These are phyloP conservation scores for Cladosporium austrohemisphaericum DNA, from an alignment of 2,329 filamentous ascomycete species.

Conservation along the genomic window DNA sequence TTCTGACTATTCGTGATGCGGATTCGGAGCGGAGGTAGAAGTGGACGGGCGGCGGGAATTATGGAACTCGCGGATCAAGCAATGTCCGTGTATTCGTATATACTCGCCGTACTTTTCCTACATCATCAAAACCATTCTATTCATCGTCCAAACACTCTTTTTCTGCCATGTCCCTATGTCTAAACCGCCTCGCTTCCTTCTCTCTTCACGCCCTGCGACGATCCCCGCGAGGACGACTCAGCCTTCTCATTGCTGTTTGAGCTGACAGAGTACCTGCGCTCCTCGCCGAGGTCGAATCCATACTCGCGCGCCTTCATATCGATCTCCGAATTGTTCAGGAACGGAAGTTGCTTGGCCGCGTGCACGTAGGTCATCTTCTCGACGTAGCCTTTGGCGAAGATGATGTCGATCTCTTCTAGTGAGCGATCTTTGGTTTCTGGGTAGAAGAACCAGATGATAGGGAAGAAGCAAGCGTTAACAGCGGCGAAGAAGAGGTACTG, in stretches of 20 bases:
- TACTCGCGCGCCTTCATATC: constrained; percentile 33
- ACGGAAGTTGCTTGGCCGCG: constrained; percentile 36
- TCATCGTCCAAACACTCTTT: too few relatives aligned
- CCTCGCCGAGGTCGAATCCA: constrained; percentile 18
- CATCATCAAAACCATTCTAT: too few relatives aligned
- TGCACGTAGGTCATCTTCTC: constrained; percentile 35
- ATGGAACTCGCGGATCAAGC: too few relatives aligned
- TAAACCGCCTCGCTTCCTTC: not conserved
- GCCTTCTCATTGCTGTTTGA: constrained; percentile 2
- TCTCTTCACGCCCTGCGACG: constrained; percentile 3
- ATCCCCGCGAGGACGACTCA: not conserved
- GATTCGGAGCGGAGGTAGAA: too few relatives aligned
- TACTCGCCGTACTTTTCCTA: too few relatives aligned
- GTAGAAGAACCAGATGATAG: constrained; percentile 17
- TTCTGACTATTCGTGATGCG: too few relatives aligned
- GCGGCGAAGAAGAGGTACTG: constrained; percentile 13
- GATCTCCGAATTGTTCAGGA: constrained; percentile 34
- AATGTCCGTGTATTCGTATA: too few relatives aligned
- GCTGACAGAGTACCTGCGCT: not conserved
- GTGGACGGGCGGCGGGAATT: too few relatives aligned
- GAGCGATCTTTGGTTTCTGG: constrained; percentile 16
- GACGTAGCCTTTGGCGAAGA: constrained; percentile 22
- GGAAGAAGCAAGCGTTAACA: constrained; percentile 14
- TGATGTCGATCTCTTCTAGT: constrained; percentile 18
- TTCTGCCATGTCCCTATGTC: too few relatives aligned